phyloP scores from a whole-genome alignment of 1,284 basidiomycete species.

The Microstroma glucosiphilum region DNA sequence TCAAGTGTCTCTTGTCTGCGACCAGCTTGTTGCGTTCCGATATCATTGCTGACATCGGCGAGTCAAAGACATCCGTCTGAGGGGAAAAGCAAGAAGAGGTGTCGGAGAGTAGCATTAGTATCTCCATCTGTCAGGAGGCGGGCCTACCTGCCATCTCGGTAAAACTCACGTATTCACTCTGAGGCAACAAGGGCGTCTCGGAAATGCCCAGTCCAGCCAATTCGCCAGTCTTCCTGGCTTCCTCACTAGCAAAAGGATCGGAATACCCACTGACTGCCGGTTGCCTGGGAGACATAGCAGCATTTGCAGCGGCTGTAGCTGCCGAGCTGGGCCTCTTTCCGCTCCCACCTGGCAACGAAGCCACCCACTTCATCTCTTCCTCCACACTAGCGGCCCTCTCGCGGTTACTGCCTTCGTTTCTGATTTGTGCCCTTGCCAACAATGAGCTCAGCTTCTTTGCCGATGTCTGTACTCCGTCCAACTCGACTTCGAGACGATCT shows the following conservation, averaged over 20 bases:
- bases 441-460: slow-evolving; percentile 44
- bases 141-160: no score
- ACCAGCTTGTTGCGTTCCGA: slow-evolving; percentile 45
- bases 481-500: slow-evolving; percentile 41
- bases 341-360: slow-evolving; percentile 12
- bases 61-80: slow-evolving; percentile 19
- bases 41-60: slow-evolving; percentile 28
- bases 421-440: slow-evolving; percentile 34
- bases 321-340: slow-evolving; percentile 12
- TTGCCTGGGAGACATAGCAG: slow-evolving; percentile 4
- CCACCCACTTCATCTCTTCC: slow-evolving; percentile 15
- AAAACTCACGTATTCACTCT: neutral
- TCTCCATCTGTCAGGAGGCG: slow-evolving; percentile 8
- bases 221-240: neutral
- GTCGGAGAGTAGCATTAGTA: neutral
- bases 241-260: neutral
- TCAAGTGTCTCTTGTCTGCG: slow-evolving; percentile 46
- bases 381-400: slow-evolving; percentile 15
- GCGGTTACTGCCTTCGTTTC: slow-evolving; percentile 9
- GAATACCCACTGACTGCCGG: neutral
- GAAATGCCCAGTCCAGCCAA: neutral
- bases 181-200: neutral
- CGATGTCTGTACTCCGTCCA: slow-evolving; percentile 42
- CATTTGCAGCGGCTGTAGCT: slow-evolving; percentile 12
- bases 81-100: slow-evolving; percentile 6